Base-by-base conservation (phyloP, 345 rosid genomes). In the Boechera stricta region DNA sequence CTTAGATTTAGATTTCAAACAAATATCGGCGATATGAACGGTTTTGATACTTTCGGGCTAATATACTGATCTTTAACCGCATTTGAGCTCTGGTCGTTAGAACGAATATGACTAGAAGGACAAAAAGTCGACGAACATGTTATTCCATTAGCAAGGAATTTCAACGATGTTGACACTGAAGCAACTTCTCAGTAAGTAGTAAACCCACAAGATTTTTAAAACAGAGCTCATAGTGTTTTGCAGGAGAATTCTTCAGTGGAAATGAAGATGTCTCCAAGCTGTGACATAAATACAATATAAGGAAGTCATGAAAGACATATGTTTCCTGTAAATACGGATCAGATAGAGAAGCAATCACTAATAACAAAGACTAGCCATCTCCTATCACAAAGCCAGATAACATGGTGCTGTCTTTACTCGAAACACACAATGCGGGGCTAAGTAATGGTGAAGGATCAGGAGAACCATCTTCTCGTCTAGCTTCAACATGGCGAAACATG, bases 21-120 rank as follows among this genome's bases (percentile, higher is more conserved):
- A 3, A 97, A 93, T 71, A 87, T 85, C 2, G 96, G 91, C 62
- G 96, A 90, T 76, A 82, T 85, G 73, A 93, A 90, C 68, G 99
- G 99, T 18, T 93, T 93, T 73, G 94, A 93, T 82, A 93, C 97
- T 63, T 96, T 97, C 1, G 99, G 97, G 66, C 28, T 96, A 67
- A 90, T 93, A 28, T 47, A 33, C 10, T 38, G 44, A 54, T 51
- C n/a, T 49, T 49, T 63, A 0, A 5, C 48, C 31, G 4, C 36
- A 41, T 56, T 33, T 21, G 24, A 21, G 24, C 24, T 21, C 24
- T 21, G 24, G 7, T 77, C 38, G 62, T 18, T 84, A 95, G 99
- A 93, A 73, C 86, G 96, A 68, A 79, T 85, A 5, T 95, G 94
- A 94, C 88, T 93, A 64, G 89, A 95, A 85, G 97, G 99, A 63